Evolutionary conservation across 495 filamentous ascomycete species (phyloP).

Genomic region (Xylaria sp.): DNA sequence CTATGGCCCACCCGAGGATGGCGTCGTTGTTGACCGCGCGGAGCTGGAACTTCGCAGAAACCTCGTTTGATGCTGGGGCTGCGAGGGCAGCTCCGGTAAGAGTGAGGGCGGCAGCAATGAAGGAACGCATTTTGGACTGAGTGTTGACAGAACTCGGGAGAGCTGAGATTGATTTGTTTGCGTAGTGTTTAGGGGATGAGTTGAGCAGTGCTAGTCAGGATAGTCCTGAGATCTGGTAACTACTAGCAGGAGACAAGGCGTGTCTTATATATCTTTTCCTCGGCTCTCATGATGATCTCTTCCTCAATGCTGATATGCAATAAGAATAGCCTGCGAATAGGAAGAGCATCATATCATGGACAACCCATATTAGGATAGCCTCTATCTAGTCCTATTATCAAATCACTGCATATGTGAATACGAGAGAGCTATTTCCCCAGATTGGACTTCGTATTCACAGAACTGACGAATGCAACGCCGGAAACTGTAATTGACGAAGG

Average conservation of each 20-base stretch:
- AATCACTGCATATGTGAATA: constrained; percentile 1
- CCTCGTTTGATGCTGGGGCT: not conserved
- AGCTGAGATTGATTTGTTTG: not conserved
- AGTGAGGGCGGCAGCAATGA: constrained; percentile 16
- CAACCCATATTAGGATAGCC: not conserved
- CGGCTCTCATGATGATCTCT: not conserved
- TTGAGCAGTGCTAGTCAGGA: not conserved
- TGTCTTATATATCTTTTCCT: constrained; percentile 2
- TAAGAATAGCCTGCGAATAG: not conserved
- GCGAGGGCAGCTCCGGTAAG: constrained; percentile 16
- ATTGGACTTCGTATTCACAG: constrained; percentile 16
- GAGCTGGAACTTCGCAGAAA: constrained; percentile 16
- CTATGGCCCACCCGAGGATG: constrained; percentile 17
- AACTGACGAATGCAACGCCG: not conserved
- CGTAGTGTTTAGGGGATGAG: not conserved
- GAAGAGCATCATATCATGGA: not conserved
- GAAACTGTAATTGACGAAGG: not conserved
- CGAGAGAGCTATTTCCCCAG: not conserved
- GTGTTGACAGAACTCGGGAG: not conserved
- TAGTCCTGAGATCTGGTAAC: not conserved
- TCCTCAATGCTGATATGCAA: not conserved
- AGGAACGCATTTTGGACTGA: constrained; percentile 21
- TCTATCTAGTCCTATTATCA: not conserved
- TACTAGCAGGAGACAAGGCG: not conserved
- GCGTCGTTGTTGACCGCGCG: not conserved